Conservation (phyloP, 805 yeast species). For the Zygotorulaspora chibaensis region DNA sequence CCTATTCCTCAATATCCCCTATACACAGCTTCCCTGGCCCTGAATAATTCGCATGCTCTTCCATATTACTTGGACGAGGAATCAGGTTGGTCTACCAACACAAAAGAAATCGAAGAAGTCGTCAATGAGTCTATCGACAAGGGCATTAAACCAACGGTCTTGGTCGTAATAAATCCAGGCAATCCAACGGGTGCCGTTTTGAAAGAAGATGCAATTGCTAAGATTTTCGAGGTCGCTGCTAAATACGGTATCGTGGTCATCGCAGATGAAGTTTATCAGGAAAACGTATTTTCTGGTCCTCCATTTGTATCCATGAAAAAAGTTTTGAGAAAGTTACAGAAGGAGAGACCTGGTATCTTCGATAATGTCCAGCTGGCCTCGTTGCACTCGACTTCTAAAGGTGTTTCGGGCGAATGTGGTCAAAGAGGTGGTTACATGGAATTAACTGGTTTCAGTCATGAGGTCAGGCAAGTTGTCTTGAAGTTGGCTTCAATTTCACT, state of each 20-base stretch:
- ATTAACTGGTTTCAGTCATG: constrained; percentile 69
- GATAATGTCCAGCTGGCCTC: constrained; percentile 83
- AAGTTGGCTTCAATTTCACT: constrained; percentile 87
- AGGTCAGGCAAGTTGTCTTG: constrained; percentile 64
- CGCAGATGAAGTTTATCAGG: constrained; percentile 98
- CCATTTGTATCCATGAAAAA: constrained; percentile 81
- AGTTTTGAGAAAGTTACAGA: constrained; percentile 63
- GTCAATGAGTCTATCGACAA: constrained; percentile 45
- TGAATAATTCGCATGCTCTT: constrained; percentile 75
- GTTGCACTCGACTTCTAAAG: constrained; percentile 95
- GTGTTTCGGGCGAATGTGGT: constrained; percentile 98
- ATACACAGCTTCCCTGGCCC: constrained; percentile 89
- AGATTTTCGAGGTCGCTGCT: constrained; percentile 75
- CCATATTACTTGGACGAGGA: constrained; percentile 84
- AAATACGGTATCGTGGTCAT: constrained; percentile 78
- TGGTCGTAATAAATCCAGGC: constrained; percentile 96
- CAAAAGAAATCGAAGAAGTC: constrained; percentile 54
- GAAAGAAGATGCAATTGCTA: constrained; percentile 57
- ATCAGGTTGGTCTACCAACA: constrained; percentile 78
- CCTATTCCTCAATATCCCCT: constrained; percentile 99
- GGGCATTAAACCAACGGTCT: constrained; percentile 64
- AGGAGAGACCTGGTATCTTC: constrained; percentile 51
- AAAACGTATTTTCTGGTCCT: constrained; percentile 70
- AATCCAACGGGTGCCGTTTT: constrained; percentile 95
- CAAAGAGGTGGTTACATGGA: constrained; percentile 99